phyloP scores from a whole-genome alignment of 306 rosid species.

The Lathyrus sativus region DNA sequence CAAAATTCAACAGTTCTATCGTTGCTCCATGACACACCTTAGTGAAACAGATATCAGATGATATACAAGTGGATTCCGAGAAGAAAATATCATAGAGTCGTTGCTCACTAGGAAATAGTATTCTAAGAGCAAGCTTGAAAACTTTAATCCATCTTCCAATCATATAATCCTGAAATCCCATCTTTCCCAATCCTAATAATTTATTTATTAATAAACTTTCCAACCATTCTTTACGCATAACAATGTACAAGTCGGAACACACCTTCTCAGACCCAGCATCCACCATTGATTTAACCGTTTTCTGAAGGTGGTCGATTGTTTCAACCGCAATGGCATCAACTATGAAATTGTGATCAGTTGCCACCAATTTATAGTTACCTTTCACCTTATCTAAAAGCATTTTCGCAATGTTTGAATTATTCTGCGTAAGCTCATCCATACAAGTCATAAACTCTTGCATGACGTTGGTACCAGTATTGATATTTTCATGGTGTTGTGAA shows the following conservation, averaged over 20 bases:
- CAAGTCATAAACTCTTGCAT: not conserved
- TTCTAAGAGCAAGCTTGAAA: constrained; percentile 50
- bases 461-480: not conserved
- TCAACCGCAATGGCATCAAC: constrained; percentile 55
- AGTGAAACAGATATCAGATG: constrained; percentile 61
- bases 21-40: constrained; percentile 64
- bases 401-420: not conserved
- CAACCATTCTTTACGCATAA: constrained; percentile 64
- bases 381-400: constrained; percentile 33
- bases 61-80: constrained; percentile 48
- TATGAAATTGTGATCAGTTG: constrained; percentile 49
- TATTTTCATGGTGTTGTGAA: not conserved
- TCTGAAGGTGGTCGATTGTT: constrained; percentile 60
- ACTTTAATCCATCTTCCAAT: constrained; percentile 72
- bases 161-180: constrained; percentile 41
- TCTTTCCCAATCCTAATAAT: not conserved
- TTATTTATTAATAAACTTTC: constrained; percentile 51
- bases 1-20: constrained; percentile 57
- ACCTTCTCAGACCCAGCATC: constrained; percentile 59
- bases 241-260: constrained; percentile 38
- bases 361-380: not conserved
- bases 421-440: not conserved
- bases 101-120: constrained; percentile 70
- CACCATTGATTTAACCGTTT: constrained; percentile 61
- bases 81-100: constrained; percentile 63